These are phyloP conservation scores for Naganishia vishniacii DNA, from an alignment of 768 basidiomycete species.

Conservation along the genomic window DNA sequence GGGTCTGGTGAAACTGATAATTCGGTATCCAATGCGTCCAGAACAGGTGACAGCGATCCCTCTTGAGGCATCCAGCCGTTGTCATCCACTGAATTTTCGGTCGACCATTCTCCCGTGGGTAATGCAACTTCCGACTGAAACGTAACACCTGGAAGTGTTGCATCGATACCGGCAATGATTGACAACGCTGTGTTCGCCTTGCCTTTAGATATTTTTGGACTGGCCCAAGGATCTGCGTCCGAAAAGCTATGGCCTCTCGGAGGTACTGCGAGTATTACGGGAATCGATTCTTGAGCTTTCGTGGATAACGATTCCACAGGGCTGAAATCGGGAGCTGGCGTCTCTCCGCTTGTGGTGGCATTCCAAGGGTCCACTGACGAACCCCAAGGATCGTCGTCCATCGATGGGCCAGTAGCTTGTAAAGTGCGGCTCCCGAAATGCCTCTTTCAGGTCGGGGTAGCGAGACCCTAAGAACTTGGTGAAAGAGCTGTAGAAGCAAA, in stretches of 20 bases:
- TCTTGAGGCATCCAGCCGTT: too few species aligned
- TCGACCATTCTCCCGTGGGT: not conserved
- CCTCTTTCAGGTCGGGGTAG: too few species aligned
- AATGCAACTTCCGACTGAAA: not conserved
- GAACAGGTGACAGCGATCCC: too few species aligned
- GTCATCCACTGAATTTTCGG: not conserved
- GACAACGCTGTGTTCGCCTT: not conserved
- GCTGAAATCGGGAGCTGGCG: too few species aligned
- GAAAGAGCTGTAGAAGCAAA: too few species aligned
- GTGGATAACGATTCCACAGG: too few species aligned
- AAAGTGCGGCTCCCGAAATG: too few species aligned
- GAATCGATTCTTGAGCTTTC: not conserved
- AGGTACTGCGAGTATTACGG: not conserved
- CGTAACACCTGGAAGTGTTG: not conserved
- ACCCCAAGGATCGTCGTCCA: slow-evolving; percentile 17
- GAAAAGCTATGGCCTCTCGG: not conserved
- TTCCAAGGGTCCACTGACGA: slow-evolving; percentile 3
- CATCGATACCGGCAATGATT: not conserved
- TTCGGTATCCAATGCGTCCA: too few species aligned
- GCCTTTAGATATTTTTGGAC: not conserved
- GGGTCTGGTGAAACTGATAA: too few species aligned
- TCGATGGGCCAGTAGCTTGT: not conserved
- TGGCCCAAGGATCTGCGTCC: slow-evolving; percentile 9
- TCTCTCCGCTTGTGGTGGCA: not conserved
- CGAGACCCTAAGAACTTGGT: too few species aligned